Percentiles rank a stretch among this genome's conserved stretches.
phyloP scores from a whole-genome alignment of 2,329 filamentous ascomycete species.

The Akanthomyces muscarius region DNA sequence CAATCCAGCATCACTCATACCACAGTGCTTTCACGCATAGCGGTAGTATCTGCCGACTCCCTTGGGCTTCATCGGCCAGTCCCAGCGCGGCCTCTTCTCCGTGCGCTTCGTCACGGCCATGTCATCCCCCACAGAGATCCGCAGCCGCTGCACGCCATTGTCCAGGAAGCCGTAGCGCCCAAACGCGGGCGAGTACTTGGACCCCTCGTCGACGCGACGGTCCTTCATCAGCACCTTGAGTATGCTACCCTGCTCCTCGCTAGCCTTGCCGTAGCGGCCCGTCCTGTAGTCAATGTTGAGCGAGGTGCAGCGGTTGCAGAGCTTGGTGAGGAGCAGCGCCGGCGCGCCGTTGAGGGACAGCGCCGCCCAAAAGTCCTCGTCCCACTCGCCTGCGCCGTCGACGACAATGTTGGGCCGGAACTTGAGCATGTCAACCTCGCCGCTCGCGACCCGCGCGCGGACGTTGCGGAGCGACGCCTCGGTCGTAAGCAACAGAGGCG shows the following conservation, averaged over 20 bases:
- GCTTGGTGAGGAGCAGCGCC: slow-evolving; percentile 58
- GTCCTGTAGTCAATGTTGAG: slow-evolving; percentile 69
- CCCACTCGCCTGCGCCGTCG: slow-evolving; percentile 55
- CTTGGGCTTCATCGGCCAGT: slow-evolving; percentile 39
- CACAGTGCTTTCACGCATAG: background rate
- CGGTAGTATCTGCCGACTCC: slow-evolving; percentile 26
- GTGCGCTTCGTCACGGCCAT: slow-evolving; percentile 49
- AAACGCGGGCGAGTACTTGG: slow-evolving; percentile 66
- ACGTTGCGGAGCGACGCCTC: slow-evolving; percentile 67
- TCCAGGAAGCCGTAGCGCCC: slow-evolving; percentile 65
- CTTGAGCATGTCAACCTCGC: slow-evolving; percentile 58
- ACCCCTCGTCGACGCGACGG: slow-evolving; percentile 65
- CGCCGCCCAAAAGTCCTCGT: slow-evolving; percentile 71
- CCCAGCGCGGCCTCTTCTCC: slow-evolving; percentile 49
- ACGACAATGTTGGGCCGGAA: slow-evolving; percentile 73
- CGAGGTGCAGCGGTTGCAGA: slow-evolving; percentile 65
- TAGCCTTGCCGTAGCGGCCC: slow-evolving; percentile 53
- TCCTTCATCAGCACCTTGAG: slow-evolving; percentile 68
- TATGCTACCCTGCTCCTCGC: slow-evolving; percentile 47
- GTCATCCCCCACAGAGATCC: slow-evolving; percentile 52
- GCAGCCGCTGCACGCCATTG: slow-evolving; percentile 23
- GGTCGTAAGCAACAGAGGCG: slow-evolving; percentile 70
- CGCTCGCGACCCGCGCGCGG: slow-evolving; percentile 48
- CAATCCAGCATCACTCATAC: background rate
- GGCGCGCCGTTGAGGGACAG: slow-evolving; percentile 40